These are phyloP conservation scores for Friedmanniomyces endolithicus DNA, from an alignment of 495 filamentous ascomycete genomes.

Conservation along the genomic window DNA sequence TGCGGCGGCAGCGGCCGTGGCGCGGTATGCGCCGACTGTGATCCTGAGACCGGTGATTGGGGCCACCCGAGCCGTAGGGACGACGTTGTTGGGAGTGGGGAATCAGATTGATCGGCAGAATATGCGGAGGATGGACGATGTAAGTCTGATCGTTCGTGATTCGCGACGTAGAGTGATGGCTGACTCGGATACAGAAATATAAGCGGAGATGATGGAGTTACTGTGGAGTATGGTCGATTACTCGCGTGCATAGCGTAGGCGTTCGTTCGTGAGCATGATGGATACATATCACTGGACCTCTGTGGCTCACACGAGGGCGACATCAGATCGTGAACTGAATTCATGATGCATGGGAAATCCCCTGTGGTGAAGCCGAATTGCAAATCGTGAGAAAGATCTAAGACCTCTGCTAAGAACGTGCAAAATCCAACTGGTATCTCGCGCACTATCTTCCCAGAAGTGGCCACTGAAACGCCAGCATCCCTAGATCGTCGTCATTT, in stretches of 20 bases:
- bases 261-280: not conserved
- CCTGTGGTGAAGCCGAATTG: too few relatives aligned
- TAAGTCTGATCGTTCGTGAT: constrained; percentile 38
- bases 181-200: constrained; percentile 3
- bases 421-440: not conserved
- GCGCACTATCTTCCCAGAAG: not conserved
- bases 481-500: not conserved
- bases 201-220: constrained; percentile 1
- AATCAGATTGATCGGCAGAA: constrained; percentile 83
- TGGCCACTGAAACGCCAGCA: not conserved
- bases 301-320: too few relatives aligned
- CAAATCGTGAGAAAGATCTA: not conserved
- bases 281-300: too few relatives aligned
- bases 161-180: not conserved
- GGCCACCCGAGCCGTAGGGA: constrained; percentile 75
- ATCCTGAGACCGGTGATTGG: constrained; percentile 85
- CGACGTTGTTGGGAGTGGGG: constrained; percentile 82
- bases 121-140: constrained; percentile 72
- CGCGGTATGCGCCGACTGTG: constrained; percentile 73
- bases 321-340: too few relatives aligned
- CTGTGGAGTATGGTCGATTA: too few relatives aligned
- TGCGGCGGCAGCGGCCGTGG: constrained; percentile 69
- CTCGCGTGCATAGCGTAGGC: not conserved
- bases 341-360: too few relatives aligned
- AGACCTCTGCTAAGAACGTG: not conserved